These are phyloP conservation scores for Marasmius sp. DNA, from an alignment of 1,284 basidiomycete genomes.

Conservation along the genomic window DNA sequence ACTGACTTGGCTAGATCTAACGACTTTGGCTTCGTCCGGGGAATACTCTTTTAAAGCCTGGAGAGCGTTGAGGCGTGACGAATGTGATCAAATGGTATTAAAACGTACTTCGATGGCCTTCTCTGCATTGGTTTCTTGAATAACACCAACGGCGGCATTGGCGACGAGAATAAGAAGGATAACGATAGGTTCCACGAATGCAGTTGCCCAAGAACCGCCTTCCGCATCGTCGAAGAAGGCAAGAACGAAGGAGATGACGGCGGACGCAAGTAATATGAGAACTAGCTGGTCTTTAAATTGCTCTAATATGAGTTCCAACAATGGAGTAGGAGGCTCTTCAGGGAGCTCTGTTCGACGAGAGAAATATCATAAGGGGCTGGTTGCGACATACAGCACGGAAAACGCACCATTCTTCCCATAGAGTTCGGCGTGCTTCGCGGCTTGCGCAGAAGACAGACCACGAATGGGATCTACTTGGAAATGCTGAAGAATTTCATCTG, in stretches of 20 bases:
- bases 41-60: conserved; percentile 94
- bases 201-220: conserved; percentile 67
- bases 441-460: conserved; percentile 64
- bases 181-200: conserved; percentile 91
- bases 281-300: conserved; percentile 98
- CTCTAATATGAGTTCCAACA: conserved; percentile 93
- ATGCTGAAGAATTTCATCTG: conserved; percentile 63
- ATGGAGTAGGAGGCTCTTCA: conserved; percentile 85
- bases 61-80: conserved; percentile 12
- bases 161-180: conserved; percentile 93
- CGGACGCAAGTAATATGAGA: conserved; percentile 89
- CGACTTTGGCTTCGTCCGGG: conserved; percentile 91
- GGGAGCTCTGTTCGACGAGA: conserved; percentile 65
- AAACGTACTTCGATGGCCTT: conserved; percentile 88
- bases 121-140: conserved; percentile 94
- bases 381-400: not conserved
- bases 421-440: conserved; percentile 68
- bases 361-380: conserved; percentile 3
- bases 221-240: conserved; percentile 80
- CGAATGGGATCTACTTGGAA: conserved; percentile 56
- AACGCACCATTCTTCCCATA: conserved; percentile 85
- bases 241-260: conserved; percentile 86
- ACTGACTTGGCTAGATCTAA: conserved; percentile 70
- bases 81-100: not conserved
- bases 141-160: conserved; percentile 92